Evolutionary conservation across 1,284 basidiomycete species (phyloP), one percentile per base, ranked within the genome.

Genomic region (Cystobasidium slooffiae): DNA sequence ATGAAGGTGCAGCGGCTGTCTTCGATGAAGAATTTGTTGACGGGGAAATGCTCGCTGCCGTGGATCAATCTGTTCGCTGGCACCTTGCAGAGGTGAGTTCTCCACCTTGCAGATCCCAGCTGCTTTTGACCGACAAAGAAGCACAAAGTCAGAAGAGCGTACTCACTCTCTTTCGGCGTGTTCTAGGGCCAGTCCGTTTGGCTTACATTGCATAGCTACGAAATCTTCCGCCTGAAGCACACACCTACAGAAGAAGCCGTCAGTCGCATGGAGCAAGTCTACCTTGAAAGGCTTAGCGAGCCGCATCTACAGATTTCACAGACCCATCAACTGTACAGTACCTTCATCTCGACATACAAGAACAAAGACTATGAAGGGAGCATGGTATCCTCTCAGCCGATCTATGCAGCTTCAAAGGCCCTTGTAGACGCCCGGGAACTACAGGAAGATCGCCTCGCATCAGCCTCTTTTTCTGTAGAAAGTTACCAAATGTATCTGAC

Each of bases 271-370:
- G 65, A 88, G 86, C 74, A 76, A 64, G 77, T 89, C 75, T 83
- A 88, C 68, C 83, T 89, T 31, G 79, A 83, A 41, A 88, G 90
- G 16, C 85, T 92, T 6, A 83, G 85, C 62, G 88, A 90, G 80
- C 89, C 89, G 51, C 91, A 92, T 80, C 85, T 67, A 6, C 49
- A 58, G 20, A 86, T 89, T 68, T 90, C 92, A 49, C 87, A 90
- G 20, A 94, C 93, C 0, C 89, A 90, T 72, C 88, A 92, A 78
- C 85, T 87, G 1, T 97, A 94, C 81, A 96, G 94, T 1, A 87
- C 89, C 0, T 96, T 95, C 82, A 91, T 92, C 20, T 92, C 92
- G 0, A 86, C 87, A 52, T 86, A 90, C 82, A 88, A 88, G 75
- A 86, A 88, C n/a, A 85, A 89, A 0, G 86, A 89, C 69, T 97